Percentiles rank a stretch among this genome's conserved stretches.
These are phyloP conservation scores for Gossypium ekmanianum DNA, from an alignment of 345 rosid genomes.

Conservation along the genomic window DNA sequence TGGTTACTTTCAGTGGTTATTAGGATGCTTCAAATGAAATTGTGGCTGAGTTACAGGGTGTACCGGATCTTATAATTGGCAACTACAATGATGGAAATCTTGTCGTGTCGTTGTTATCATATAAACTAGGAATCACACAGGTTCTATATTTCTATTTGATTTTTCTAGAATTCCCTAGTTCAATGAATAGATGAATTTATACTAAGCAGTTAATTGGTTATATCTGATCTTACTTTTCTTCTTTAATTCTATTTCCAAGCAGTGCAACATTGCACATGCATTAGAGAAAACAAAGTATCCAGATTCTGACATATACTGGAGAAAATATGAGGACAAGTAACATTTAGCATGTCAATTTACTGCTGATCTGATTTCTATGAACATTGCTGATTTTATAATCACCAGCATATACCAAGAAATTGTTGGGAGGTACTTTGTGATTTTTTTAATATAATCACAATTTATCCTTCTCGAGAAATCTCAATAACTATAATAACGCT, in stretches of 20 bases:
- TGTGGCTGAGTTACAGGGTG: slow-evolving; percentile 47
- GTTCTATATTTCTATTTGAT: slow-evolving; percentile 15
- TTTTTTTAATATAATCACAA: not conserved
- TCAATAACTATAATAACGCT: not conserved
- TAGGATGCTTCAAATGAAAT: slow-evolving; percentile 56
- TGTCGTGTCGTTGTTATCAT: slow-evolving; percentile 47
- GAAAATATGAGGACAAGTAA: slow-evolving; percentile 46
- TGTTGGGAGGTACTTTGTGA: slow-evolving; percentile 40
- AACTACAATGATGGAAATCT: slow-evolving; percentile 60
- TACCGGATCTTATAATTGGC: slow-evolving; percentile 52
- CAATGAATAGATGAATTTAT: not conserved
- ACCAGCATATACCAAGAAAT: slow-evolving; percentile 55
- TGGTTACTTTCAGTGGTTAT: not conserved
- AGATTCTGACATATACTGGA: slow-evolving; percentile 55
- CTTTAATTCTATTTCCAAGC: slow-evolving; percentile 8
- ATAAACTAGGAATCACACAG: slow-evolving; percentile 50
- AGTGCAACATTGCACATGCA: slow-evolving; percentile 60
- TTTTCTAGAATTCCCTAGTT: not conserved
- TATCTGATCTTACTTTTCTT: slow-evolving; percentile 14
- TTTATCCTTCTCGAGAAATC: not conserved
- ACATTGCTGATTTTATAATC: slow-evolving; percentile 52
- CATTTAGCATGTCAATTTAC: slow-evolving; percentile 56
- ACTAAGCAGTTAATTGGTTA: not conserved
- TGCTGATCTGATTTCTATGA: slow-evolving; percentile 56
- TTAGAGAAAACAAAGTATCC: slow-evolving; percentile 60